Evolutionary conservation across 345 rosid genomes (phyloP), one percentile per base, ranked within the genome.

Genomic region (Rhodamnia rubescens): DNA sequence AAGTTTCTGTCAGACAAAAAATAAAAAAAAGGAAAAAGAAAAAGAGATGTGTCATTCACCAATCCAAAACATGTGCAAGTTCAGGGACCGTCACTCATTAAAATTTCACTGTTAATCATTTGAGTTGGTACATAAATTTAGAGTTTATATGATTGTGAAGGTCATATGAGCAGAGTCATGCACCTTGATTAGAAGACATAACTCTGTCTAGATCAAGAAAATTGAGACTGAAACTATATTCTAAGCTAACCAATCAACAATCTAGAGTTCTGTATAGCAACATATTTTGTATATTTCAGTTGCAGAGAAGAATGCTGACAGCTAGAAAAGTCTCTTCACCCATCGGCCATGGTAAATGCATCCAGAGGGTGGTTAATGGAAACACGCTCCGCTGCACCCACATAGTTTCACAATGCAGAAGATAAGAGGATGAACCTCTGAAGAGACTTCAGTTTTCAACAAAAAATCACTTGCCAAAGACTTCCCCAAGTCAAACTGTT

Each of bases 1-100:
- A 42, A 97, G 92, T 95, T 97, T 94, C 99, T 97, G 95, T 85
- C 84, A n/a, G 86, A 84, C 83, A 82, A 13, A 57, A 20, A 58
- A 52, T 1, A 12, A 80, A 58, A 52, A 2, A 12, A 80, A 74
- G 55, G 74, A 58, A 83, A 83, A 85, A 87, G 87, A 85, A 89
- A 89, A 83, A 85, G 83, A 96, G 47, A 69, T 18, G 24, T 4
- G 6, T 69, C 78, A 32, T 69, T 69, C 24, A 69, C 24, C 1
- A 16, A 16, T 69, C 47, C 42, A 69, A 69, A 69, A 69, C 75
- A 32, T 18, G 78, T 32, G 44, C 47, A 69, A 69, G 78, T 32
- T 0, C 78, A 4, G 78, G 78, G 1, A 32, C 44, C 0, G 6
- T 32, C 78, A 8, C 44, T 69, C 44, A 32, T 44, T 69, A 32